Evolutionary conservation across 352 stramenopile species (phyloP).

Genomic region (Globisporangium parvum): DNA sequence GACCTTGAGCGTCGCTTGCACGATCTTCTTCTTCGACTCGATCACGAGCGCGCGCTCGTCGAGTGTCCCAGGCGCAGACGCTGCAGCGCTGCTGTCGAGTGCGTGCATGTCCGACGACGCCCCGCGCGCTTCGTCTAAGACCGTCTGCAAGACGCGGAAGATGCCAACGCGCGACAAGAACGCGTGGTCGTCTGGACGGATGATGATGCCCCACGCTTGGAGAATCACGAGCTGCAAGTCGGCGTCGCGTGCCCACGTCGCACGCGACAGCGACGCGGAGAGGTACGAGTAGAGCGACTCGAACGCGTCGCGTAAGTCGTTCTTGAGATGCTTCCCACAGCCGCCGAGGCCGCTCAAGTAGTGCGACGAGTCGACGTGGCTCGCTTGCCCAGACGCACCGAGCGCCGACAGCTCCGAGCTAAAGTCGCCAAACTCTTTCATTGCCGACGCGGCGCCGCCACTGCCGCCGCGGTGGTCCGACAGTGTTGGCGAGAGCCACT

Average conservation of each 20-base stretch:
- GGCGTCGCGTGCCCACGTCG: constrained; percentile 75
- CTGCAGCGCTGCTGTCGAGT: constrained; percentile 18
- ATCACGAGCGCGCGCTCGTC: constrained; percentile 37
- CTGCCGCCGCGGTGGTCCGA: constrained; percentile 16
- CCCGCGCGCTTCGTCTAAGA: constrained; percentile 77
- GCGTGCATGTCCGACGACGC: constrained; percentile 27
- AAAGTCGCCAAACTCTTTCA: constrained; percentile 45
- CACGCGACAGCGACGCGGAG: constrained; percentile 65
- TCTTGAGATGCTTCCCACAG: constrained; percentile 72
- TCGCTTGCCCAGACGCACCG: constrained; percentile 4
- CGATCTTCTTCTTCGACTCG: constrained; percentile 68
- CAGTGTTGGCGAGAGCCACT: constrained; percentile 67
- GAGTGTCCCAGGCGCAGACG: constrained; percentile 15
- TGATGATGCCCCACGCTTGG: constrained; percentile 84
- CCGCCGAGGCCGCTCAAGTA: constrained; percentile 75
- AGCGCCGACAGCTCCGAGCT: constrained; percentile 18
- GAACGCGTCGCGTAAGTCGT: constrained; percentile 74
- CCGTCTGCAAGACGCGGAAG: constrained; percentile 87
- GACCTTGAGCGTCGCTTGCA: constrained; percentile 83
- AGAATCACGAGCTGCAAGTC: constrained; percentile 82
- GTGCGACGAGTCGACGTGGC: constrained; percentile 34
- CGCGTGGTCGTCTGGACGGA: constrained; percentile 82
- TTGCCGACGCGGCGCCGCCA: neutral
- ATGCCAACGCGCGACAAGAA: constrained; percentile 87
- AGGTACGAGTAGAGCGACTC: constrained; percentile 82